Evolutionary conservation across 768 basidiomycete genomes (phyloP), one percentile per base, ranked within the genome.

Genomic region (Rhodotorula babjevae): DNA sequence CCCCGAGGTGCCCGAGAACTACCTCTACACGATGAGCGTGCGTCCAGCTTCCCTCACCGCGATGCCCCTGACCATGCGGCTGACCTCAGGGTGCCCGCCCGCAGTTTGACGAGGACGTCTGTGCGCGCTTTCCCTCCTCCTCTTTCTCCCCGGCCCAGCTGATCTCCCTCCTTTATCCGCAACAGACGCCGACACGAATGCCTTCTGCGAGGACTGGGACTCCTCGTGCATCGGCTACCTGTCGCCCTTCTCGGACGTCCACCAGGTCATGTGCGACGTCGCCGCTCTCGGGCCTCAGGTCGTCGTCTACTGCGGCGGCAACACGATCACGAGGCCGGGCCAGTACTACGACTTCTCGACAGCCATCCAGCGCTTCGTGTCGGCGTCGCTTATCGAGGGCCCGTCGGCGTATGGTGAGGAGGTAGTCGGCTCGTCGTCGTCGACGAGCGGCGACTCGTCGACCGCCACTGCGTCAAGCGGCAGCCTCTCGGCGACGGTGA

Each of bases 271-370:
- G 33, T 70, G 69, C 52, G 69, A 70, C 29, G 69, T 63, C 1
- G 64, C 23, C 9, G 69, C 64, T 1, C 23, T 29, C 12, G 69
- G 69, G 0, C 69, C 47, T 6, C 14, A 65, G 0, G 62, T 63
- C 14, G 25, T n/a, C 8, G 62, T 63, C 7, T 63, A 63, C 49
- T 63, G 62, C 33, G 62, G 62, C 11, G 69, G 69, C 33, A 70
- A 70, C 64, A 70, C 69, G 0, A 64, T 70, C 46, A 29, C 33
- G 18, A 64, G 59, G n/a, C 63, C 63, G 8, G 49, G 5, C 27
- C 50, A 61, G 25, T 65, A n/a, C 60, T 70, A 65, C 36, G 69
- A 70, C 52, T 70, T 36, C 53, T 65, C 63, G 15, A 55, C 31
- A 0, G 65, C 65, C 36, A 52, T 61, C 42, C 33, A 53, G 53